phyloP scores from a whole-genome alignment of 129 eudicot genomes.

The Artemisia tridentata region DNA sequence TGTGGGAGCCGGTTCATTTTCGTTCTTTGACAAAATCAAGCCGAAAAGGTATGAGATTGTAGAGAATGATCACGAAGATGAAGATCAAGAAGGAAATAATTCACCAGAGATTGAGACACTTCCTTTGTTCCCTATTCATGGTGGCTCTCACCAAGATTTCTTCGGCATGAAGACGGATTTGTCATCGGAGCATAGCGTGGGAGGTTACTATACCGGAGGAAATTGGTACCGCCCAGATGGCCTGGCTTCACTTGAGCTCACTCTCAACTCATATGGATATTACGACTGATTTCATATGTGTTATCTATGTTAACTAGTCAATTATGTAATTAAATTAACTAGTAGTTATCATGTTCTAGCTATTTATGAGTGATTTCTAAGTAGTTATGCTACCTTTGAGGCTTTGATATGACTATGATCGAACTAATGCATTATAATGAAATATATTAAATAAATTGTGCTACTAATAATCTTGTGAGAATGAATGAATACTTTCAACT shows the following conservation, averaged over 20 bases:
- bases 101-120: constrained; percentile 65
- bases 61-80: constrained; percentile 34
- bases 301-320: not conserved
- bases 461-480: too few relatives aligned
- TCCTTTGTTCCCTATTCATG: constrained; percentile 89
- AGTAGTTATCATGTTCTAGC: constrained; percentile 11
- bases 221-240: constrained; percentile 41
- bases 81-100: constrained; percentile 27
- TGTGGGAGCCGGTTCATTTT: constrained; percentile 40
- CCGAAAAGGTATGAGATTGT: constrained; percentile 35
- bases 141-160: constrained; percentile 39
- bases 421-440: too few relatives aligned
- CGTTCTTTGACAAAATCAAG: constrained; percentile 47
- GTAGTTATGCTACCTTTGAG: not conserved
- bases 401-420: constrained; percentile 11
- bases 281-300: constrained; percentile 14
- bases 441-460: too few relatives aligned
- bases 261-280: constrained; percentile 65
- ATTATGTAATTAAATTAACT: constrained; percentile 19
- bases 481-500: too few relatives aligned
- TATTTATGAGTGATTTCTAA: constrained; percentile 21
- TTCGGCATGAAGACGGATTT: constrained; percentile 27
- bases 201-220: constrained; percentile 41
- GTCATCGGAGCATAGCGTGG: constrained; percentile 22
- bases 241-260: constrained; percentile 84